Evolutionary conservation across 2,329 filamentous ascomycete genomes (phyloP), one percentile per base, ranked within the genome.

Genomic region (Aspergillus brasiliensis): DNA sequence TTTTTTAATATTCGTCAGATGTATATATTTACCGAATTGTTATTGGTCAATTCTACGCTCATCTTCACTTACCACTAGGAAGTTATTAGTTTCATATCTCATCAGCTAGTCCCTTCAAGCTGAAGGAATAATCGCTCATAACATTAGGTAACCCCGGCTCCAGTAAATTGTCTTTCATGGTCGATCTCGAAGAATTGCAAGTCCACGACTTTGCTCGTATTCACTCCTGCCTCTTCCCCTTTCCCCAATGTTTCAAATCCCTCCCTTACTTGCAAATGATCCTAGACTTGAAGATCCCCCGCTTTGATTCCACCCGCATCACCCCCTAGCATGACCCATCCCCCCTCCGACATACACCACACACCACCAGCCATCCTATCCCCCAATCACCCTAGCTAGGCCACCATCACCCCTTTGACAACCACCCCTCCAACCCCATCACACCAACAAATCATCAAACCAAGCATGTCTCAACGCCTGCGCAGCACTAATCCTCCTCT

Each of bases 391-490:
- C 38, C 38, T 17, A 13, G n/a, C n/a, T n/a, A n/a, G n/a, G n/a
- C n/a, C n/a, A n/a, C n/a, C n/a, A n/a, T n/a, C n/a, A n/a, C n/a
- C n/a, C n/a, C n/a, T n/a, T n/a, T n/a, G n/a, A n/a, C n/a, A n/a
- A n/a, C n/a, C n/a, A n/a, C n/a, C n/a, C n/a, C n/a, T n/a, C n/a
- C n/a, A n/a, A n/a, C n/a, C n/a, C n/a, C n/a, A n/a, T 23, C 11
- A 25, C 19, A 25, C 21, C n/a, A n/a, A n/a, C 5, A 59, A 25
- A 54, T 57, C 54, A 23, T 58, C 38, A 37, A 98, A 98, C 93
- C 94, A 98, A 0, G 88, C 89, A 74, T 97, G 93, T 66, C 88
- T 84, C 37, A 97, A 81, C 2, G 93, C 92, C 62, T 95, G 91
- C 51, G 88, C 83, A 1, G 94, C 94, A 67, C 89, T 92, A 72